These are phyloP conservation scores for Boletus reticuloceps DNA, from an alignment of 768 basidiomycete species.

Conservation along the genomic window DNA sequence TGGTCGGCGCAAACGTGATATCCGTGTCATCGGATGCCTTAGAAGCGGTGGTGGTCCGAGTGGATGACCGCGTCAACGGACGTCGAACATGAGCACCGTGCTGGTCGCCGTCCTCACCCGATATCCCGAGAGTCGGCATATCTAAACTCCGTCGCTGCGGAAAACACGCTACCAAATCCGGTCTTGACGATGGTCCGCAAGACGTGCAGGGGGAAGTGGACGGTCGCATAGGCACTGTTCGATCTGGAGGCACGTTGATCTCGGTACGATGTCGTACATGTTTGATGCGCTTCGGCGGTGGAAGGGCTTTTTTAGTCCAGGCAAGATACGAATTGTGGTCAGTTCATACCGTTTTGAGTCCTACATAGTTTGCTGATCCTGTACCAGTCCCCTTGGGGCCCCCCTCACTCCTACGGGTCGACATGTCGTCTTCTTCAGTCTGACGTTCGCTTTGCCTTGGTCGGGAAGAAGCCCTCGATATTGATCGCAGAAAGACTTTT, in stretches of 20 bases:
- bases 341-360: conserved; percentile 10
- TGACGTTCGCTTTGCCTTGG: not conserved
- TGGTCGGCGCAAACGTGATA: not conserved
- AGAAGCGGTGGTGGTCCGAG: not conserved
- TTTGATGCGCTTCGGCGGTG: conserved; percentile 7
- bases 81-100: not conserved
- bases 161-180: not conserved
- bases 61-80: not conserved
- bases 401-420: not conserved
- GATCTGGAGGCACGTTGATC: not conserved
- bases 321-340: conserved; percentile 20
- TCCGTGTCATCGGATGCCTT: not conserved
- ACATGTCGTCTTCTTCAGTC: not conserved
- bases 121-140: not conserved
- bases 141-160: not conserved
- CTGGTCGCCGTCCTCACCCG: not conserved
- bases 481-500: not conserved
- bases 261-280: conserved; percentile 13
- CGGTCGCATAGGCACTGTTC: not conserved
- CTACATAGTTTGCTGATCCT: not conserved
- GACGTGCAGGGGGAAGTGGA: not conserved
- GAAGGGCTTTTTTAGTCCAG: conserved; percentile 15
- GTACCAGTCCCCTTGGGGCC: not conserved
- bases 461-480: not conserved
- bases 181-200: not conserved